Evolutionary conservation across 495 filamentous ascomycete genomes (phyloP).

Genomic region (Terfezia boudieri): DNA sequence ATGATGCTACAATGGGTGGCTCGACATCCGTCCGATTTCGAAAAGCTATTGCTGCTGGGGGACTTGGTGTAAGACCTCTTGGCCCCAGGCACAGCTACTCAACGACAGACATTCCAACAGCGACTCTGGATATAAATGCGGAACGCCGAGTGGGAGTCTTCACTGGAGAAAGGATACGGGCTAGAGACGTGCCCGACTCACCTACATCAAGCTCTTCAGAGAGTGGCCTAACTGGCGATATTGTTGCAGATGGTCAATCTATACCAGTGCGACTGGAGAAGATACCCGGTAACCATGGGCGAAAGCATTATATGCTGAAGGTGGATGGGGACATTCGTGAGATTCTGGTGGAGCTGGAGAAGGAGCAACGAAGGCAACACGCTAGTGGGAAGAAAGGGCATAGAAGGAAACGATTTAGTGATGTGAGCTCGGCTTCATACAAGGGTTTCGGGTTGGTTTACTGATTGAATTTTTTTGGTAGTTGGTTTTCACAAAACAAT

Average conservation of each 20-base stretch:
- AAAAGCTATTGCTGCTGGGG: too few relatives aligned
- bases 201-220: background rate
- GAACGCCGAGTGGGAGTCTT: background rate
- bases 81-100: too few relatives aligned
- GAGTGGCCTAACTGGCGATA: background rate
- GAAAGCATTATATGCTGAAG: constrained; percentile 12
- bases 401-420: constrained; percentile 33
- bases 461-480: constrained; percentile 1
- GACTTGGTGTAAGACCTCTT: too few relatives aligned
- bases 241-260: background rate
- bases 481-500: constrained; percentile 43
- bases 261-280: constrained; percentile 13
- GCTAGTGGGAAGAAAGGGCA: constrained; percentile 3
- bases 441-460: background rate
- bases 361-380: background rate
- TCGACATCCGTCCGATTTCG: too few relatives aligned
- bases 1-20: too few relatives aligned
- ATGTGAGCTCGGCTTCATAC: constrained; percentile 16
- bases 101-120: too few relatives aligned
- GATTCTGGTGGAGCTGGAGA: constrained; percentile 1
- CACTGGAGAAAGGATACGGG: background rate
- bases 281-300: constrained; percentile 7
- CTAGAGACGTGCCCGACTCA: background rate
- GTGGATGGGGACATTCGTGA: constrained; percentile 9
- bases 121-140: too few relatives aligned